phyloP scores from a whole-genome alignment of 2,329 filamentous ascomycete species.

The Arachnopeziza araneosa region DNA sequence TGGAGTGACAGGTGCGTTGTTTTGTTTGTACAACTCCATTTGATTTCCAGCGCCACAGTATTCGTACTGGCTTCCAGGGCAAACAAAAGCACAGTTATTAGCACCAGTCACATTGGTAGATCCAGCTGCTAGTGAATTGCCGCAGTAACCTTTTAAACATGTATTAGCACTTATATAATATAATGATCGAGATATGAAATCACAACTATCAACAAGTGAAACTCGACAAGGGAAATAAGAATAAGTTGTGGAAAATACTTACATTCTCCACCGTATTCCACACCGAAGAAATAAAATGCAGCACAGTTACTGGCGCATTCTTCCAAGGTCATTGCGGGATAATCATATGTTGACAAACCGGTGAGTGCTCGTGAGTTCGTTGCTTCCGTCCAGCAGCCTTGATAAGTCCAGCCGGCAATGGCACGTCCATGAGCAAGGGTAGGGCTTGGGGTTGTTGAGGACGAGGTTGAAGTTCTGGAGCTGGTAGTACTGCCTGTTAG shows the following conservation, averaged over 20 bases:
- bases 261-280: constrained; percentile 19
- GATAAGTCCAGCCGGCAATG: constrained; percentile 8
- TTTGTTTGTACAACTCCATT: constrained; percentile 16
- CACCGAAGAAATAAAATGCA: constrained; percentile 18
- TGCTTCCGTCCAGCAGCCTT: constrained; percentile 32
- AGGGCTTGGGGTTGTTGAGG: neutral
- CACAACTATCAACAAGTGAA: no score
- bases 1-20: neutral
- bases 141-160: neutral
- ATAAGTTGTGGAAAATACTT: no score
- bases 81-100: neutral
- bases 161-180: neutral
- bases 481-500: neutral
- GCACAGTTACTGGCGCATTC: constrained; percentile 15
- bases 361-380: constrained; percentile 21
- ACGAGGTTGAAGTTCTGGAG: neutral
- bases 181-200: no score
- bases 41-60: neutral
- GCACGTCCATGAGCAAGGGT: neutral
- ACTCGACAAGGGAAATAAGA: no score
- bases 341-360: constrained; percentile 9
- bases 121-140: neutral
- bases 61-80: neutral
- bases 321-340: constrained; percentile 25
- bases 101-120: constrained; percentile 5